Evolutionary conservation across 148 eudicot genomes (phyloP), one percentile per base, ranked within the genome.

Genomic region (Spergularia bocconei): DNA sequence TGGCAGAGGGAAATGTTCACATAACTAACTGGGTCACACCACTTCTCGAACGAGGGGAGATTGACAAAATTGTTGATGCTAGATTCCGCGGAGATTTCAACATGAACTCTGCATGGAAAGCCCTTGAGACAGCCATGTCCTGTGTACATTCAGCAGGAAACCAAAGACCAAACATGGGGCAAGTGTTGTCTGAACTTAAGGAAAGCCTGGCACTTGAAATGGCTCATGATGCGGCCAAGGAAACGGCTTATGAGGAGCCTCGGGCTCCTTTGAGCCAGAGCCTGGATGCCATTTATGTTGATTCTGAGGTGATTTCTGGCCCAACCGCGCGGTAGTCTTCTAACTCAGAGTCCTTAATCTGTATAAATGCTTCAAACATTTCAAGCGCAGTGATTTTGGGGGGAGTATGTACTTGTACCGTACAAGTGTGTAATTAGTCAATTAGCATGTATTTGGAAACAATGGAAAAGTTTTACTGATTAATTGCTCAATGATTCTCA

Each of bases 161-260:
- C 51, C 70, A 70, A 63, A 70, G 80, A 70, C 70, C 80, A 23
- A 70, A 39, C 53, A 78, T 78, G 81, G 71, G 55, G 16, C 66
- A 78, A 36, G 67, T 78, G n/a, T 67, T 82, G 69, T 10, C 13
- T 5, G 81, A 78, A 7, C 67, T 82, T 3, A 78, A 82, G 51
- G 78, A 74, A 44, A 78, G 84, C 20, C 71, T 82, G 74, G 79
- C 72, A 13, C 75, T 78, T 20, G 81, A 82, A 39, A 19, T 51
- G 2, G 33, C 70, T 41, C 54, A 61, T 36, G 70, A 48, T 15
- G 52, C 6, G 38, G 14, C 23, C 20, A 70, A 14, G 6, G 50
- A 59, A 0, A 11, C 4, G 25, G 38, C 38, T 9, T 6, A 39
- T 3, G 44, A n/a, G n/a, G n/a, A n/a, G n/a, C n/a, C n/a, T n/a